Percentiles rank a stretch among this genome's conserved stretches.
Evolutionary conservation across 495 filamentous ascomycete genomes (phyloP).

Genomic region (Clohesyomyces aquaticus): DNA sequence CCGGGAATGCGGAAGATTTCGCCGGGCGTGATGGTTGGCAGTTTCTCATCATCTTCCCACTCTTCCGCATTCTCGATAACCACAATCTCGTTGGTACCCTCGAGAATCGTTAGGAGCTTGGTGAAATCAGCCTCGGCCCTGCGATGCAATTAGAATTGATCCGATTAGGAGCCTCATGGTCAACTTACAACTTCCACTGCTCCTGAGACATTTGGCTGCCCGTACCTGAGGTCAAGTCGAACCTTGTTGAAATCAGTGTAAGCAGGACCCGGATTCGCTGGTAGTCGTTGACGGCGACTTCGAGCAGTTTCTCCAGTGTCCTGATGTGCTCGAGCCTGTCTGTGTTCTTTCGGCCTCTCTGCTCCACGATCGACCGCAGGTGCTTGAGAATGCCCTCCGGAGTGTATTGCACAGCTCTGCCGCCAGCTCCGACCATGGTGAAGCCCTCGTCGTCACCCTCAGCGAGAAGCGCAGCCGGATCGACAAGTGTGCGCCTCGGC

Average conservation of each 20-base stretch:
- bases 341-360: constrained; percentile 97
- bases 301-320: constrained; percentile 93
- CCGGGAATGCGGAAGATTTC: constrained; percentile 87
- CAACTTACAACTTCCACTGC: constrained; percentile 81
- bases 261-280: constrained; percentile 92
- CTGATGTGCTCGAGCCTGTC: constrained; percentile 92
- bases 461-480: constrained; percentile 49
- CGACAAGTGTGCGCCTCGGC: constrained; percentile 46
- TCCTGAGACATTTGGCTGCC: constrained; percentile 89
- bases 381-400: constrained; percentile 98
- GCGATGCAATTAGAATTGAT: constrained; percentile 4
- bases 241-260: constrained; percentile 89
- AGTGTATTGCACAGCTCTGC: constrained; percentile 84
- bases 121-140: constrained; percentile 82
- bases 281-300: constrained; percentile 87
- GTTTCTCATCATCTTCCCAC: constrained; percentile 98
- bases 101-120: constrained; percentile 75
- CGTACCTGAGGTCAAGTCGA: constrained; percentile 84
- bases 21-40: constrained; percentile 68
- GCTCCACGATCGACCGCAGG: constrained; percentile 88
- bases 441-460: constrained; percentile 77
- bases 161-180: not conserved
- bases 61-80: constrained; percentile 92
- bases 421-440: constrained; percentile 80
- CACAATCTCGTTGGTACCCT: constrained; percentile 73